Percentiles rank a stretch among this genome's conserved stretches.
Conservation (phyloP, 169 alveolate species). For the Plasmodium coatneyi region DNA sequence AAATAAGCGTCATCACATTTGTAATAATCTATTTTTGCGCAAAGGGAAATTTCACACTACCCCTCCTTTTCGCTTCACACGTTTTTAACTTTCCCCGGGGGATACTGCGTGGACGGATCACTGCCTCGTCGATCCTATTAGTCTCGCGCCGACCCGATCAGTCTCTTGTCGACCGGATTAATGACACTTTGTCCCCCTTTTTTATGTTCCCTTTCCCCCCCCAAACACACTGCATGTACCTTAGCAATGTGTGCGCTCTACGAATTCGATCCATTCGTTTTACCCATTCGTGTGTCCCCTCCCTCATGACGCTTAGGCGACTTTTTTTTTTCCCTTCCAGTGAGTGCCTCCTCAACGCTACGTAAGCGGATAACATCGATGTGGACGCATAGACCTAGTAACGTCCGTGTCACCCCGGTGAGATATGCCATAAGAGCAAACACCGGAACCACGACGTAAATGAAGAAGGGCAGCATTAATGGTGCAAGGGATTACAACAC, state of each 20-base stretch:
- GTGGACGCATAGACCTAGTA: background rate
- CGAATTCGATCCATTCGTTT: background rate
- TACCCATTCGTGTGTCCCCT: background rate
- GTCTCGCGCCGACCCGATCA: background rate
- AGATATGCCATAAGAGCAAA: background rate
- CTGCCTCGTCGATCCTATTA: background rate
- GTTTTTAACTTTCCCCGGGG: background rate
- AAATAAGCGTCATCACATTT: background rate
- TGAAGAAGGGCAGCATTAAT: background rate
- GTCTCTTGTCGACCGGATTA: background rate
- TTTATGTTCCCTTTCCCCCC: background rate
- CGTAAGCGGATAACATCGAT: background rate
- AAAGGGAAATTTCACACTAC: background rate
- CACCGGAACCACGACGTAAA: background rate
- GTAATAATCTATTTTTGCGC: background rate
- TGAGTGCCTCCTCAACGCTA: background rate
- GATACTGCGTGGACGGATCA: background rate
- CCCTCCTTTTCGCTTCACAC: background rate
- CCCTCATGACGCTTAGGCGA: background rate
- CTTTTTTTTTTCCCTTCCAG: background rate
- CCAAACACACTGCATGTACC: background rate
- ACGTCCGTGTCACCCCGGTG: background rate
- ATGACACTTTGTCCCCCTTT: background rate
- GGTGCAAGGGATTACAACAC: background rate
- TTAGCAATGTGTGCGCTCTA: background rate